phyloP scores from a whole-genome alignment of 495 filamentous ascomycete species.

The Aspergillus bridgeri region DNA sequence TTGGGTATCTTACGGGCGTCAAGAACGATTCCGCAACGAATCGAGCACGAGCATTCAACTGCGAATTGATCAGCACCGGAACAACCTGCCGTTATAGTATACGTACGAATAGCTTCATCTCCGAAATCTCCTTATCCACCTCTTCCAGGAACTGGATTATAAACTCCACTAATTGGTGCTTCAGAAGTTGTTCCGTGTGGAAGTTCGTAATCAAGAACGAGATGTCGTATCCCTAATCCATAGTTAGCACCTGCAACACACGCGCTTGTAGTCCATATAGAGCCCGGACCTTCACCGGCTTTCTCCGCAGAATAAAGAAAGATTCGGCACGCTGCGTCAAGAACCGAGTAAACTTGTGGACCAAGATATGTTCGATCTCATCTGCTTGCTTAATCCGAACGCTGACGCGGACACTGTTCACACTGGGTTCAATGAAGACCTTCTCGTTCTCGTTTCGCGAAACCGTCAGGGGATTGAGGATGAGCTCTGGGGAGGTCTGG shows the following conservation, averaged over 20 bases:
- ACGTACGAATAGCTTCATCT: constrained; percentile 99
- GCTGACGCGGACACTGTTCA: constrained; percentile 93
- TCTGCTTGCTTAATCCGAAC: constrained; percentile 99
- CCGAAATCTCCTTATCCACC: constrained; percentile 98
- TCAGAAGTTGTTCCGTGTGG: constrained; percentile 96
- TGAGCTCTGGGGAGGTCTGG: constrained; percentile 82
- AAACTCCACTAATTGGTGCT: constrained; percentile 97
- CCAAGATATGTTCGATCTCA: constrained; percentile 95
- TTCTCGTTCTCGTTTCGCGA: constrained; percentile 93
- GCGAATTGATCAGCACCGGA: constrained; percentile 18
- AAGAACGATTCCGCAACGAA: constrained; percentile 98
- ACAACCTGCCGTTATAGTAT: not conserved
- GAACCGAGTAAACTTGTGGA: constrained; percentile 97
- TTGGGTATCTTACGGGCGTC: constrained; percentile 68
- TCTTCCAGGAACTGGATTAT: constrained; percentile 99
- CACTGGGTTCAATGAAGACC: constrained; percentile 83
- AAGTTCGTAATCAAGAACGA: constrained; percentile 98
- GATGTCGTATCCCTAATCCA: constrained; percentile 86
- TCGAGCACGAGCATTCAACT: constrained; percentile 95
- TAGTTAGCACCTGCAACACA: constrained; percentile 9
- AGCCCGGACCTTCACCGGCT: constrained; percentile 77
- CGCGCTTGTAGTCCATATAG: not conserved
- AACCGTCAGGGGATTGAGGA: constrained; percentile 86
- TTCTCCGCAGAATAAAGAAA: constrained; percentile 93
- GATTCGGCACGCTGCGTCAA: constrained; percentile 93